These are phyloP conservation scores for Opeltia flavorubescens DNA, from an alignment of 495 filamentous ascomycete species.

Conservation along the genomic window DNA sequence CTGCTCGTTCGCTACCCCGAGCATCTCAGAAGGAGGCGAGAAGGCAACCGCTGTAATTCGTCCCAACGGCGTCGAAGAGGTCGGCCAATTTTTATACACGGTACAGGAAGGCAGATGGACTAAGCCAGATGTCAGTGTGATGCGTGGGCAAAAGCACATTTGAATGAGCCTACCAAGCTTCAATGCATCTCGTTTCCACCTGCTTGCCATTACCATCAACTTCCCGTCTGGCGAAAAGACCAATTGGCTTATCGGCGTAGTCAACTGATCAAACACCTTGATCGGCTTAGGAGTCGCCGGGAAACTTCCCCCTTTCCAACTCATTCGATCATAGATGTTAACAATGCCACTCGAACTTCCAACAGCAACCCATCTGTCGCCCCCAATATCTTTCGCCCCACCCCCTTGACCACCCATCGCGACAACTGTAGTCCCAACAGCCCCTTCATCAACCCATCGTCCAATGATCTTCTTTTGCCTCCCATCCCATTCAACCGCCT, in stretches of 20 bases:
- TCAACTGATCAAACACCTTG: constrained; percentile 66
- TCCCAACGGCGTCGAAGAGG: constrained; percentile 74
- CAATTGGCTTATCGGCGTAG: constrained; percentile 62
- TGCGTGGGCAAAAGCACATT: not conserved
- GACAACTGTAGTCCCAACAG: constrained; percentile 69
- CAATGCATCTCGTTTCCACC: constrained; percentile 76
- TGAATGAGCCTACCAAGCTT: constrained; percentile 38
- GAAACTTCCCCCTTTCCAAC: constrained; percentile 36
- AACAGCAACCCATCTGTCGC: constrained; percentile 75
- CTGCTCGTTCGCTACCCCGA: constrained; percentile 76
- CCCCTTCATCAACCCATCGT: constrained; percentile 83
- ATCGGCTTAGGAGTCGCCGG: constrained; percentile 54
- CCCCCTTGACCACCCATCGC: constrained; percentile 53
- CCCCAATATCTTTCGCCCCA: constrained; percentile 47
- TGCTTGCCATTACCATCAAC: constrained; percentile 68
- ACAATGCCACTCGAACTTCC: constrained; percentile 75
- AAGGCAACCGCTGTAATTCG: constrained; percentile 70
- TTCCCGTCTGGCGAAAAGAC: constrained; percentile 81
- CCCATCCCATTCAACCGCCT: constrained; percentile 84
- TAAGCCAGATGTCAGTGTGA: constrained; percentile 8
- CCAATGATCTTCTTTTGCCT: constrained; percentile 48
- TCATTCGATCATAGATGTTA: constrained; percentile 78
- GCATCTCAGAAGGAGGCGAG: constrained; percentile 49
- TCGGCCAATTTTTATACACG: constrained; percentile 95
- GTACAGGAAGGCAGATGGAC: constrained; percentile 87